Conservation (phyloP, 345 rosid genomes). For the Nephelium lappaceum region DNA sequence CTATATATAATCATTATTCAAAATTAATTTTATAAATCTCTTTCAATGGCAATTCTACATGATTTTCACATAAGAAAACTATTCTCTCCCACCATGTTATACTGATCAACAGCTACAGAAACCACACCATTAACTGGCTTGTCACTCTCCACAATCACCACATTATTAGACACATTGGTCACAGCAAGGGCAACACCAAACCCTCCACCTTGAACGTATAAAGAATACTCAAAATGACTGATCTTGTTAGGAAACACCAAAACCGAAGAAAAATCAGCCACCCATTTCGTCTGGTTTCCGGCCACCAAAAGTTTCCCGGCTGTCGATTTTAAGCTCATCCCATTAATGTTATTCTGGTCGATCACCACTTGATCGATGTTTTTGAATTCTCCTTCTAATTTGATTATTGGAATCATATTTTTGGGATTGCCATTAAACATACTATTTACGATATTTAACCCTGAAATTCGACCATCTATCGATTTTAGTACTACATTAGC, state of each 20-base stretch:
- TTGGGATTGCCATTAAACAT: constrained; percentile 50
- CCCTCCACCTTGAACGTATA: constrained; percentile 31
- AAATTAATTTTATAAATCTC: no score
- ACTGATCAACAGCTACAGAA: constrained; percentile 65
- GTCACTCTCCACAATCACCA: constrained; percentile 63
- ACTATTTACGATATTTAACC: constrained; percentile 55
- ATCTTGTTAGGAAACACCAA: constrained; percentile 65
- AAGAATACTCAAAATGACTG: constrained; percentile 60
- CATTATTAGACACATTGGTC: constrained; percentile 54
- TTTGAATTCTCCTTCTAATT: constrained; percentile 58
- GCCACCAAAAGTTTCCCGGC: constrained; percentile 44
- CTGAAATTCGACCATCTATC: constrained; percentile 47
- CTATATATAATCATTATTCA: background rate
- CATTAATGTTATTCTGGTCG: constrained; percentile 56
- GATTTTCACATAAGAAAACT: constrained; percentile 13
- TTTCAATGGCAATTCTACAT: background rate
- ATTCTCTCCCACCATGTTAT: constrained; percentile 31
- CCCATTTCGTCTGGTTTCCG: constrained; percentile 64
- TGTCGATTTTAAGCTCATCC: constrained; percentile 64
- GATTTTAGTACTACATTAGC: constrained; percentile 54
- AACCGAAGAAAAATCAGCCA: constrained; percentile 56
- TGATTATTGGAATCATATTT: constrained; percentile 39
- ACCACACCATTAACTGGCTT: constrained; percentile 50
- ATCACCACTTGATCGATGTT: constrained; percentile 60
- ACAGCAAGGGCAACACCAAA: constrained; percentile 43